Evolutionary conservation across 495 filamentous ascomycete genomes (phyloP).

Genomic region (Apodospora peruviana): DNA sequence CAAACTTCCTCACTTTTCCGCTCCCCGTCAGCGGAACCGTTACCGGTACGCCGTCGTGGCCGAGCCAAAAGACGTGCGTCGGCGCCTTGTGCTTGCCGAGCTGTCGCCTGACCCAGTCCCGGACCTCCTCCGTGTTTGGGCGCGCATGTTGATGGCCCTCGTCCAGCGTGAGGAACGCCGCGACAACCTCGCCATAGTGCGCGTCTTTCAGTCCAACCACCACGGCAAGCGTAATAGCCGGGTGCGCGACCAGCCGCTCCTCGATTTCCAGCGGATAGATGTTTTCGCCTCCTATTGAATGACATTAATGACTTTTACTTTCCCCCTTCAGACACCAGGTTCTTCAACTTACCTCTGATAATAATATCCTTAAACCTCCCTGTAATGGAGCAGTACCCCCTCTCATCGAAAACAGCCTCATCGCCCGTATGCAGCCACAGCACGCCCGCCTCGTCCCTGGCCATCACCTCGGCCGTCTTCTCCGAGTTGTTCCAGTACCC

Average conservation of each 20-base stretch:
- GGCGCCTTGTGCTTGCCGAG: constrained; percentile 66
- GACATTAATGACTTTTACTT: no score
- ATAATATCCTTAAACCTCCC: constrained; percentile 63
- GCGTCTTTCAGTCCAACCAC: constrained; percentile 59
- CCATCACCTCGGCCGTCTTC: constrained; percentile 60
- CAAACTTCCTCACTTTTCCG: constrained; percentile 66
- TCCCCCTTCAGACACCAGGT: no score
- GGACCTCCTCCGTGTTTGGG: constrained; percentile 45
- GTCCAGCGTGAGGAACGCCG: constrained; percentile 49
- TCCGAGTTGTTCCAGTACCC: constrained; percentile 69
- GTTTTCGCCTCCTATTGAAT: constrained; percentile 45
- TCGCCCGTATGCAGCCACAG: constrained; percentile 67
- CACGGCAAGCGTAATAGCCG: constrained; percentile 48
- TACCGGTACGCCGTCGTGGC: constrained; percentile 50
- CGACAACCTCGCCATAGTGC: constrained; percentile 64
- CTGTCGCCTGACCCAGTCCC: constrained; percentile 53
- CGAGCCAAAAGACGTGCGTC: constrained; percentile 60
- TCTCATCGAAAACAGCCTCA: constrained; percentile 59
- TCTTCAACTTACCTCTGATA: constrained; percentile 42
- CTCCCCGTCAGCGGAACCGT: constrained; percentile 62
- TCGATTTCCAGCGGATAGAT: constrained; percentile 72
- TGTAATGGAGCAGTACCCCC: constrained; percentile 60
- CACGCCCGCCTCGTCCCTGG: constrained; percentile 51
- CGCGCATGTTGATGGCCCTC: constrained; percentile 14
- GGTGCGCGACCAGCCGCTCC: constrained; percentile 55